Evolutionary conservation across 2,329 filamentous ascomycete species (phyloP).

Genomic region (Tolypocladium ovalisporum): DNA sequence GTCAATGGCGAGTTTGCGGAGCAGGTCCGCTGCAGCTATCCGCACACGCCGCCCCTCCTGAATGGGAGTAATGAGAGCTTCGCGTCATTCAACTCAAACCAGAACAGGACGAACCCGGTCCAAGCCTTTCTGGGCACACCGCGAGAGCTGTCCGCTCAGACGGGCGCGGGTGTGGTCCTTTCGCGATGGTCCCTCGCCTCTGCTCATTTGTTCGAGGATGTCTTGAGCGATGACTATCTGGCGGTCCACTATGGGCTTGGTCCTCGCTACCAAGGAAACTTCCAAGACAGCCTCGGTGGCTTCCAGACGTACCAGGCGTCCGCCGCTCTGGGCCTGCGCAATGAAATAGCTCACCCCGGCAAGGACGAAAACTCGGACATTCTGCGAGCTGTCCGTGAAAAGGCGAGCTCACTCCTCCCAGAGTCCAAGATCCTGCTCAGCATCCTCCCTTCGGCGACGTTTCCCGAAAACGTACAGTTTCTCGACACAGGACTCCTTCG

Average conservation of each 20-base stretch:
- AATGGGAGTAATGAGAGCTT: slow-evolving; percentile 57
- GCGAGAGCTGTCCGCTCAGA: slow-evolving; percentile 66
- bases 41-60: slow-evolving; percentile 57
- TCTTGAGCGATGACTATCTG: slow-evolving; percentile 81
- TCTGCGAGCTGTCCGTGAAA: slow-evolving; percentile 73
- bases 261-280: slow-evolving; percentile 86
- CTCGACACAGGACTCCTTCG: slow-evolving; percentile 68
- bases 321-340: slow-evolving; percentile 78
- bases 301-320: slow-evolving; percentile 96
- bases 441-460: slow-evolving; percentile 67
- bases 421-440: slow-evolving; percentile 77
- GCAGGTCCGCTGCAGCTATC: slow-evolving; percentile 82
- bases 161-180: slow-evolving; percentile 61
- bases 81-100: slow-evolving; percentile 52
- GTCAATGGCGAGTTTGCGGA: slow-evolving; percentile 91
- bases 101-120: slow-evolving; percentile 53
- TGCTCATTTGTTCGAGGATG: slow-evolving; percentile 79
- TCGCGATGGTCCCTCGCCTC: slow-evolving; percentile 86
- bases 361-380: slow-evolving; percentile 91
- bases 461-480: slow-evolving; percentile 71
- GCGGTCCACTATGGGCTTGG: slow-evolving; percentile 86
- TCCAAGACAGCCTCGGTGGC: slow-evolving; percentile 89
- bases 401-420: slow-evolving; percentile 70
- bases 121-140: slow-evolving; percentile 93
- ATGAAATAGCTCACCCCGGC: slow-evolving; percentile 80